Base-by-base conservation (phyloP, 1,139 yeast species). In the Suhomyces atakaporum region DNA sequence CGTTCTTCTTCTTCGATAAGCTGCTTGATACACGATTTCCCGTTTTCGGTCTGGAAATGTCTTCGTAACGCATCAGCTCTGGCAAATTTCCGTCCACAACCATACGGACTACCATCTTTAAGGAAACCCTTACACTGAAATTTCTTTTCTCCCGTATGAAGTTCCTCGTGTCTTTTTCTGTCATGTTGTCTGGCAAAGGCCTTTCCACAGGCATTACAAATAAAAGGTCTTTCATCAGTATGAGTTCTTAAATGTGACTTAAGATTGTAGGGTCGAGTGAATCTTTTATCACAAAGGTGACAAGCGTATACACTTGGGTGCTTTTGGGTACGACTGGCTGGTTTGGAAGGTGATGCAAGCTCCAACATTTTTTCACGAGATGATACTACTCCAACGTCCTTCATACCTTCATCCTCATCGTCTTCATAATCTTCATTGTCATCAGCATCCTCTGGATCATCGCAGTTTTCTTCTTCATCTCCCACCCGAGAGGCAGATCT, bases 131-230 rank as follows among this genome's bases (percentile, higher is more conserved):
- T 74, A 61, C 98, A 92, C 46, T 83, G 88, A 56, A 78, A 92
- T 53, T 84, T 77, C 68, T 88, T 90, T 58, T 86, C 92, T 3
- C 97, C 97, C 6, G 89, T 73, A 58, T 92, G 98, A 41, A 92
- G 69, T 44, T 88, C 95, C 56, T 90, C 97, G 56, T 92, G 98
- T 28, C 98, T 74, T 56, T 88, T 89, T 27, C 95, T 69, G 61
- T 92, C 98, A 55, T 92, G 97, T 55, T 89, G 96, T 40, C 98
- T 69, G 1, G 97, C 97, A 73, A 92, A 92, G 3, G 96, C 92
- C 60, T 89, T 88, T 7, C 94, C 94, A 63, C 98, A 92, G 5
- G 84, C 77, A 11, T 78, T 73, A 63, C 98, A 92, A 16, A 80
- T 75, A 56, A 81, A 92, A 4, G 98, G 98, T 42, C 95, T 70